Conservation (phyloP, 306 rosid genomes). For the Quillaja saponaria region DNA sequence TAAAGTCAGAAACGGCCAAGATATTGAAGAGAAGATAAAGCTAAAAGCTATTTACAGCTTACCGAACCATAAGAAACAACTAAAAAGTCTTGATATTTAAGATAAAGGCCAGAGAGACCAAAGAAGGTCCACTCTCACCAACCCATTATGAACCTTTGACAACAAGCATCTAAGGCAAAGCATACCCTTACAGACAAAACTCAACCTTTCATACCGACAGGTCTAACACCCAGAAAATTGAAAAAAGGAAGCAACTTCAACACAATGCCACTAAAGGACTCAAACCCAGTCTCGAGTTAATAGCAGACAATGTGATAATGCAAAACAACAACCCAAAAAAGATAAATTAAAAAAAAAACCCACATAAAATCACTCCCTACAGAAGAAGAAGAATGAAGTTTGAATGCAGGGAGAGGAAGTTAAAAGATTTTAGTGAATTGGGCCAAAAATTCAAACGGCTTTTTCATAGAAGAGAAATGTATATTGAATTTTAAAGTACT, state of each 20-base stretch:
- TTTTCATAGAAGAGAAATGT: slow-evolving; percentile 25
- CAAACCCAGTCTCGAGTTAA: slow-evolving; percentile 29
- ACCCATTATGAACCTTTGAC: slow-evolving; percentile 64
- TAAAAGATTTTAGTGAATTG: slow-evolving; percentile 21
- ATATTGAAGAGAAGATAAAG: slow-evolving; percentile 49
- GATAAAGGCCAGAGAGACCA: slow-evolving; percentile 55
- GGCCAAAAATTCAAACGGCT: slow-evolving; percentile 9
- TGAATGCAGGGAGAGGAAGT: slow-evolving; percentile 1
- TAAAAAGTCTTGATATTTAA: slow-evolving; percentile 53
- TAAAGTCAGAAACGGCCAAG: slow-evolving; percentile 35
- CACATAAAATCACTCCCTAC: background rate
- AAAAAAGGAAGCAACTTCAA: slow-evolving; percentile 24
- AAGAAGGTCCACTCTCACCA: slow-evolving; percentile 60
- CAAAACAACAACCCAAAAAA: slow-evolving; percentile 12
- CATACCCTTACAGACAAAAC: slow-evolving; percentile 32
- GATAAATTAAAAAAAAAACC: slow-evolving; percentile 3
- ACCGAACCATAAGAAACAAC: slow-evolving; percentile 59
- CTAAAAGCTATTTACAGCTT: slow-evolving; percentile 56
- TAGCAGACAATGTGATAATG: slow-evolving; percentile 31
- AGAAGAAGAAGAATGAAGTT: background rate
- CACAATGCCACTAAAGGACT: slow-evolving; percentile 48
- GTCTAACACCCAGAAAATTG: slow-evolving; percentile 28
- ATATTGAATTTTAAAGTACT: slow-evolving; percentile 23
- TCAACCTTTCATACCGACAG: slow-evolving; percentile 34
- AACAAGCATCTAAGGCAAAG: slow-evolving; percentile 55